Evolutionary conservation across 176 grass and related monocot genomes (phyloP).

Genomic region (Puccinellia tenuiflora): DNA sequence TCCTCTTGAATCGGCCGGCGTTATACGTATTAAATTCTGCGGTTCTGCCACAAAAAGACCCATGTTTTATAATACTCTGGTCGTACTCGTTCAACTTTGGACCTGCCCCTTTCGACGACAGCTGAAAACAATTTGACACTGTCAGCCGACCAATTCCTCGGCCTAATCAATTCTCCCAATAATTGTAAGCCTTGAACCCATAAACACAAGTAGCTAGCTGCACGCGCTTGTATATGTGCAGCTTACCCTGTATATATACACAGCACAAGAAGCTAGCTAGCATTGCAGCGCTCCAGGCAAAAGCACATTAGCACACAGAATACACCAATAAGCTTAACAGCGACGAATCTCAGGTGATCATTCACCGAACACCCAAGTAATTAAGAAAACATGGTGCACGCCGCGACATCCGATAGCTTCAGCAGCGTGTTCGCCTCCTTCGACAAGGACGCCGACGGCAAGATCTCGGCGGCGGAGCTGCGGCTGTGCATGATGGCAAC

Average conservation of each 20-base stretch:
- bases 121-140: background rate
- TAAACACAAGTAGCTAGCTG: background rate
- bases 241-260: background rate
- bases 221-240: background rate
- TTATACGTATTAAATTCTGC: background rate
- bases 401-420: background rate
- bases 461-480: constrained; percentile 31
- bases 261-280: background rate
- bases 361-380: background rate
- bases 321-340: too few relatives aligned
- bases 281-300: background rate
- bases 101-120: background rate
- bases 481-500: constrained; percentile 25
- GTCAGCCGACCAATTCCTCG: background rate
- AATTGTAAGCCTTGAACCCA: background rate
- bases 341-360: background rate
- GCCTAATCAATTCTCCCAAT: background rate
- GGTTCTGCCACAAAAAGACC: background rate
- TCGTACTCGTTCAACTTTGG: background rate
- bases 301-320: background rate
- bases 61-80: background rate
- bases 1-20: background rate
- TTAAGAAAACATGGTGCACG: background rate
- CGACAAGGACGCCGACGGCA: constrained; percentile 28
- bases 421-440: constrained; percentile 21